Percentiles rank a stretch among this genome's conserved stretches.
Conservation (phyloP, 2,329 filamentous ascomycete species). For the Rhytidhysteron rufulum region DNA sequence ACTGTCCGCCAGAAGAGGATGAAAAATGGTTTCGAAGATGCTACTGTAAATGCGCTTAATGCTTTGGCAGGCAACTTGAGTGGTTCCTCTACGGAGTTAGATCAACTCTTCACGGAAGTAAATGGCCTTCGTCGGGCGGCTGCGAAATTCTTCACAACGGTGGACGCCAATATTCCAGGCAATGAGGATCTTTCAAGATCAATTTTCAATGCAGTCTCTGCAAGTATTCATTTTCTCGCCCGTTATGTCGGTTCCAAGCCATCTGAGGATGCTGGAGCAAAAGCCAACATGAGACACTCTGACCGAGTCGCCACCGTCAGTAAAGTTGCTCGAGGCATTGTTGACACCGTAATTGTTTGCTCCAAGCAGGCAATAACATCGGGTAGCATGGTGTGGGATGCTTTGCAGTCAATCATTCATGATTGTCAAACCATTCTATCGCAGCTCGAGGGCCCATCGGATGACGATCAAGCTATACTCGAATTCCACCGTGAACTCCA, state of each 20-base stretch:
- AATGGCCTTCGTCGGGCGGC: constrained; percentile 30
- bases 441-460: constrained; percentile 18
- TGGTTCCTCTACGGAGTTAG: constrained; percentile 30
- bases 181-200: constrained; percentile 8
- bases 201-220: constrained; percentile 22
- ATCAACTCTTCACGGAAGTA: constrained; percentile 32
- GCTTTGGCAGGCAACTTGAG: constrained; percentile 24
- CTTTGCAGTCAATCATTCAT: constrained; percentile 27
- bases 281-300: constrained; percentile 14
- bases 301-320: constrained; percentile 20
- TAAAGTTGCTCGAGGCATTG: constrained; percentile 28
- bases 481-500: constrained; percentile 13
- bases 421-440: constrained; percentile 26
- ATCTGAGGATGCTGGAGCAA: constrained; percentile 13
- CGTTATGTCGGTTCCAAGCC: constrained; percentile 25
- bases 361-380: constrained; percentile 24
- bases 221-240: constrained; percentile 28
- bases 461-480: constrained; percentile 4
- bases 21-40: constrained; percentile 13
- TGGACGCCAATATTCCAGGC: constrained; percentile 5
- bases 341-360: constrained; percentile 33
- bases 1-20: constrained; percentile 16
- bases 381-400: constrained; percentile 22
- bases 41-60: constrained; percentile 19
- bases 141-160: constrained; percentile 18